Evolutionary conservation across 306 rosid species (phyloP), one percentile per base, ranked within the genome.

Genomic region (Urtica urens): DNA sequence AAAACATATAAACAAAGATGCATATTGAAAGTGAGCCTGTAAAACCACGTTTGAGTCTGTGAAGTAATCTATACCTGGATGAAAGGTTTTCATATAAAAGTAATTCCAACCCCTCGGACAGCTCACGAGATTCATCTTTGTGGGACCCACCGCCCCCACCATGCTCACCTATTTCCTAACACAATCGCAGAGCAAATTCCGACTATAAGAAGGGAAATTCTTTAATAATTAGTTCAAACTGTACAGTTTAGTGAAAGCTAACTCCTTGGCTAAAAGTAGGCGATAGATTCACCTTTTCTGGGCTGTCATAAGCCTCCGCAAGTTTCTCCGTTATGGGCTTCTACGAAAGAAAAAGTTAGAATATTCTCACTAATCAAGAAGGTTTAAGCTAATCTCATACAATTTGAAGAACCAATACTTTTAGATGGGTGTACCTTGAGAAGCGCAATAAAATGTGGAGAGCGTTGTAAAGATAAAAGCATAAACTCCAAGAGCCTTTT

Each of bases 131-230:
- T n/a, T n/a, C n/a, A 9, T 88, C 97, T 70, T 78, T 84, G 78
- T 83, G 96, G 48, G 82, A 76, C 56, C 51, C 68, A 28, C 97
- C 97, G 45, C 97, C 97, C 48, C 97, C 97, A 26, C 90, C 90
- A 46, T 88, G 78, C 90, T 88, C 97, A 62, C 97, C 97, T 35
- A 88, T 84, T 57, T 93, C 95, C 95, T 95, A 88, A 67, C 97
- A 84, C 69, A 88, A 48, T 60, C 84, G 95, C 60, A 84, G 65
- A 48, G 97, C 97, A 70, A 88, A 75, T 71, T 88, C 95, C 66
- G 83, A 77, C 95, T 88, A 70, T 33, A 51, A 38, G 65, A 57
- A 67, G 60, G 21, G 47, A 65, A 62, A 54, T 39, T 13, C 38
- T 26, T 44, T 43, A 14, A 21, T 11, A 49, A 51, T 35, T 39